These are phyloP conservation scores for Strobilomyces dryophilus DNA, from an alignment of 768 basidiomycete species.

Conservation along the genomic window DNA sequence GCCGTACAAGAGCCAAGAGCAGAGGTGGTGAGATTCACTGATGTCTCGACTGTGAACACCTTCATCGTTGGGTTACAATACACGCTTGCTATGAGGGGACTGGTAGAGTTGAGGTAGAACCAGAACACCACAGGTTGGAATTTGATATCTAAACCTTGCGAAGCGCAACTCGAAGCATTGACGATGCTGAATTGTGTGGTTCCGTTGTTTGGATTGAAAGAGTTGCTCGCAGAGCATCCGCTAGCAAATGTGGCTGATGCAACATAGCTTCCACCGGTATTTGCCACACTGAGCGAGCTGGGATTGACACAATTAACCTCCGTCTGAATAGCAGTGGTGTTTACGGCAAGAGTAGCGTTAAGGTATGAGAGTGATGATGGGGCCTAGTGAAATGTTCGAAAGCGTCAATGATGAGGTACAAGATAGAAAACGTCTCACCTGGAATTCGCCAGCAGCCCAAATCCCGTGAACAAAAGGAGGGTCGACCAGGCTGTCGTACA, in stretches of 20 bases:
- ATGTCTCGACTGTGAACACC: slow-evolving; percentile 40
- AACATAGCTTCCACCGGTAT: slow-evolving; percentile 27
- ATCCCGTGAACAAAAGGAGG: slow-evolving; percentile 51
- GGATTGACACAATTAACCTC: slow-evolving; percentile 45
- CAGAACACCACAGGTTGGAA: slow-evolving; percentile 66
- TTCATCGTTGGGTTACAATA: slow-evolving; percentile 55
- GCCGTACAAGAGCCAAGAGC: slow-evolving; percentile 37
- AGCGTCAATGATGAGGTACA: background rate
- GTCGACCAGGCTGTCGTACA: slow-evolving; percentile 41
- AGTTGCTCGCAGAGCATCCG: slow-evolving; percentile 40
- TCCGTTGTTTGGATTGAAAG: slow-evolving; percentile 37
- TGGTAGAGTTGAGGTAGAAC: slow-evolving; percentile 44
- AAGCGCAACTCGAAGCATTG: slow-evolving; percentile 32
- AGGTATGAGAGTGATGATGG: slow-evolving; percentile 35
- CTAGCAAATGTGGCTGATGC: slow-evolving; percentile 43
- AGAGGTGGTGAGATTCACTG: slow-evolving; percentile 41
- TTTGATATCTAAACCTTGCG: slow-evolving; percentile 29
- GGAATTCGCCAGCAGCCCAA: slow-evolving; percentile 56
- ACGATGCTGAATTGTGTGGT: slow-evolving; percentile 49
- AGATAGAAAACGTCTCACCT: slow-evolving; percentile 30
- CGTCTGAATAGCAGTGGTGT: slow-evolving; percentile 47
- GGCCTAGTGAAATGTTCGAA: slow-evolving; percentile 31
- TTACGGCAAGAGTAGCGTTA: slow-evolving; percentile 50
- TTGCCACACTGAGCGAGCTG: slow-evolving; percentile 22
- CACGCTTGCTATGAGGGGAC: slow-evolving; percentile 42